Base-by-base conservation (phyloP, 2,329 filamentous ascomycete genomes). In the Bisporella sp. region DNA sequence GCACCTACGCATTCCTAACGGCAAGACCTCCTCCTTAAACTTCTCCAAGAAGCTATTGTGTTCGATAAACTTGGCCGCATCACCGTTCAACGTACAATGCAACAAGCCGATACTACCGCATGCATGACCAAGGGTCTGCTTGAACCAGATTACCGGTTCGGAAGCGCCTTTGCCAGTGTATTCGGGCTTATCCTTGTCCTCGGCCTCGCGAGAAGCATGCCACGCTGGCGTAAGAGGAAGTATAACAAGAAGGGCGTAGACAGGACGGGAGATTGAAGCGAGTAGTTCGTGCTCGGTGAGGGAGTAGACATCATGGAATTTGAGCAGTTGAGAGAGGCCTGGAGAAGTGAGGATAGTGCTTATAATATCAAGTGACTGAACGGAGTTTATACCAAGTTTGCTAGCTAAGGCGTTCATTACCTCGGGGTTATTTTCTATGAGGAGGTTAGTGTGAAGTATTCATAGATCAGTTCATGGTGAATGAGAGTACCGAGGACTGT, bases 71-170 rank as follows among this genome's bases (percentile, higher is more conserved):
- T 96, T 85, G 81, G 56, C 78, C 5, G 87, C 85, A 1, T 77
- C 75, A 0, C 90, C 90, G 67, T 97, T 99, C 43, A 77, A 77
- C 0, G 89, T 80, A 13, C 85, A 87, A 66, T 97, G 93, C 43
- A 97, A 67, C 31, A 97, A 70, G 0, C 87, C 93, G 73, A 96
- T 96, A 42, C 96, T 72, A 0, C 92, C 92, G 67, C 92, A 97
- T 1, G 92, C 89, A 66, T 97, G 95, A 54, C 87, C 80, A 61
- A 97, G 96, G 0, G 91, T 97, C 72, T 97, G 92, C 60, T 82
- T 87, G 76, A 91, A 97, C 93, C 92, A 99, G 6, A 95, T 64
- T 0, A 96, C 89, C 6, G 87, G 84, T 64, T 96, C 89, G 2
- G 62, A 63, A 1, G 76, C 69, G 1, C 90, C 90, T n/a, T 73